Base-by-base conservation (phyloP, 805 yeast species). In the Ogataea paradorogensis region DNA sequence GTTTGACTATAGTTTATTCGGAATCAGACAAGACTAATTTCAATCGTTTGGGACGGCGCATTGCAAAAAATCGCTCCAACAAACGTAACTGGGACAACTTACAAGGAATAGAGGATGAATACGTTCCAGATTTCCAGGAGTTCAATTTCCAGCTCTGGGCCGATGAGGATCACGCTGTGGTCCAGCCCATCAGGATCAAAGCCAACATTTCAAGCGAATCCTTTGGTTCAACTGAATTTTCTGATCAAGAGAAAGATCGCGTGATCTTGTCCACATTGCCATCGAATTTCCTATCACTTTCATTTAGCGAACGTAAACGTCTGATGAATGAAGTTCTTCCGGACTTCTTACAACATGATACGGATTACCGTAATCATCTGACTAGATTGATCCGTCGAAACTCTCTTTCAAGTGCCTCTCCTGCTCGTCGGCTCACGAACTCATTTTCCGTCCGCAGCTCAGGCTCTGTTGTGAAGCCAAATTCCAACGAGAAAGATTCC, bases 101-200 rank as follows among this genome's bases (percentile, higher is more conserved):
- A 11, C 43, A 42, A 24, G 89, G 87, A 1, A 65, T 83, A 48
- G 83, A 80, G 52, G 91, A 84, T 56, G 93, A 85, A 53, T 84
- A 84, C 52, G 73, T 85, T 11, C 91, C 91, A 0, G 85, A 82
- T 33, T 65, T 84, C 15, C 27, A 32, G 15, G 42, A 31, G 21
- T 80, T 80, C 30, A 45, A 55, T 28, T 38, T 54, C 13, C 20
- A 41, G 1, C 42, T 41, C 7, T 57, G 49, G 41, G 52, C 50
- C 9, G 45, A 43, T 11, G 34, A 43, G 22, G 50, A 47, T 30
- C 40, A 43, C 14, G 52, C 62, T 1, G 43, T 48, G 28, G 60
- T 59, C 4, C 50, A 55, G 27, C 65, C 66, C 4, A 62, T 62
- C 18, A 46, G 52, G 11, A 59, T 58, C 20, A 34, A 40, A 27